These are phyloP conservation scores for Serendipita vermifera DNA, from an alignment of 768 basidiomycete genomes.

Conservation along the genomic window DNA sequence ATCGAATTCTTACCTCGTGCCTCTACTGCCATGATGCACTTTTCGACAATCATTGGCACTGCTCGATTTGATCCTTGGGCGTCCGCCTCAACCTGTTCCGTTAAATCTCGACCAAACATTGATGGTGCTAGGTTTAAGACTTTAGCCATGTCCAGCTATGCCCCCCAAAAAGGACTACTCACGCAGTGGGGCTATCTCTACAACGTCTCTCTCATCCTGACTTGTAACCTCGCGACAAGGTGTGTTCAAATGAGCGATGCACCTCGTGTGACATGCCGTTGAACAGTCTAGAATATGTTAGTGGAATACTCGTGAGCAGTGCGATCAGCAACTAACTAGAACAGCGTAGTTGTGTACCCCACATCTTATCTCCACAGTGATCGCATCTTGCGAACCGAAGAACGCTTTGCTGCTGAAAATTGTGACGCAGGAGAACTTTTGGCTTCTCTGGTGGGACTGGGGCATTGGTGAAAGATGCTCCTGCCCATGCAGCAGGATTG, in stretches of 20 bases:
- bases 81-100: conserved; percentile 69
- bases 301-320: background rate
- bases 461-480: conserved; percentile 18
- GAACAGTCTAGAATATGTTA: conserved; percentile 48
- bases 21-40: conserved; percentile 93
- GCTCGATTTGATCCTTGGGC: conserved; percentile 36
- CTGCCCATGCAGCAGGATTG: conserved; percentile 27
- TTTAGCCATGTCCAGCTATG: background rate
- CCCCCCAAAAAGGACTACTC: conserved; percentile 12
- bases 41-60: conserved; percentile 83
- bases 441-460: conserved; percentile 18
- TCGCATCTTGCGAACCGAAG: conserved; percentile 87
- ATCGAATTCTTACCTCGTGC: conserved; percentile 44
- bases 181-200: conserved; percentile 24
- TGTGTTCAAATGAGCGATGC: conserved; percentile 51
- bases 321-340: conserved; percentile 44
- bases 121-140: conserved; percentile 49
- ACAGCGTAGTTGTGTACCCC: conserved; percentile 92
- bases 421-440: conserved; percentile 37
- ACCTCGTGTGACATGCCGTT: conserved; percentile 78
- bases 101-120: conserved; percentile 84
- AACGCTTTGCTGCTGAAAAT: conserved; percentile 79
- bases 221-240: conserved; percentile 35
- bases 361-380: conserved; percentile 95
- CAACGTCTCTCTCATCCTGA: conserved; percentile 21